These are phyloP conservation scores for Cucumis melo DNA, from an alignment of 306 rosid species.

Conservation along the genomic window DNA sequence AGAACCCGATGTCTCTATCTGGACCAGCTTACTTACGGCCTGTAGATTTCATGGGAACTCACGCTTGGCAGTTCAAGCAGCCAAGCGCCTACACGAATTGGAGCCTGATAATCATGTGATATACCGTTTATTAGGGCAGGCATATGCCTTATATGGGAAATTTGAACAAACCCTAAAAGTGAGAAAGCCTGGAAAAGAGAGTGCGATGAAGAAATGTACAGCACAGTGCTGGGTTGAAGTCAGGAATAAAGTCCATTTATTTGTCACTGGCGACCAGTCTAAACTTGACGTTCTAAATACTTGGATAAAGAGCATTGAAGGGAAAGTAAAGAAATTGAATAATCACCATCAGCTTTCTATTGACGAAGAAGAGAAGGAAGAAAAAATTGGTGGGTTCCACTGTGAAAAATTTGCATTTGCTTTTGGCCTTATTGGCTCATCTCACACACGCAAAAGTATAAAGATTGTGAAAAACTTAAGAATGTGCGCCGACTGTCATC, in stretches of 20 bases:
- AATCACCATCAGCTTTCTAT: conserved; percentile 31
- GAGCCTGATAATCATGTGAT: conserved; percentile 49
- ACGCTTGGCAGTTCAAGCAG: conserved; percentile 46
- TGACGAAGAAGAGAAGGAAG: conserved; percentile 73
- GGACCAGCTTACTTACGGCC: conserved; percentile 65
- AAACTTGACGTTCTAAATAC: conserved; percentile 28
- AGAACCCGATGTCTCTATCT: conserved; percentile 52
- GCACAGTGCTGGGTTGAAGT: conserved; percentile 79
- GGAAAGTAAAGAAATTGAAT: conserved; percentile 28
- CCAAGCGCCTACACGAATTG: conserved; percentile 40
- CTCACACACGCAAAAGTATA: conserved; percentile 25
- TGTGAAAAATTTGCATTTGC: conserved; percentile 76
- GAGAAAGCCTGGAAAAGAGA: conserved; percentile 44
- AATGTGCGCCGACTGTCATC: conserved; percentile 74
- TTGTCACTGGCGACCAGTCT: conserved; percentile 44
- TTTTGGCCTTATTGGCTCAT: conserved; percentile 47
- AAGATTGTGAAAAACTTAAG: conserved; percentile 64
- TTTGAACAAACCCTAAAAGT: conserved; percentile 27
- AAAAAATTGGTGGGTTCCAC: conserved; percentile 31
- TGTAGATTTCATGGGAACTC: conserved; percentile 59
- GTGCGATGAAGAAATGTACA: conserved; percentile 22
- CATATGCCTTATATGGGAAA: conserved; percentile 47
- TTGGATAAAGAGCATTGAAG: conserved; percentile 41
- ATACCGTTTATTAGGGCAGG: conserved; percentile 40
- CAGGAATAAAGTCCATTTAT: conserved; percentile 37